Percentiles rank a stretch among this genome's conserved stretches.
These are phyloP conservation scores for Claviceps sp. DNA, from an alignment of 2,329 filamentous ascomycete genomes.

Conservation along the genomic window DNA sequence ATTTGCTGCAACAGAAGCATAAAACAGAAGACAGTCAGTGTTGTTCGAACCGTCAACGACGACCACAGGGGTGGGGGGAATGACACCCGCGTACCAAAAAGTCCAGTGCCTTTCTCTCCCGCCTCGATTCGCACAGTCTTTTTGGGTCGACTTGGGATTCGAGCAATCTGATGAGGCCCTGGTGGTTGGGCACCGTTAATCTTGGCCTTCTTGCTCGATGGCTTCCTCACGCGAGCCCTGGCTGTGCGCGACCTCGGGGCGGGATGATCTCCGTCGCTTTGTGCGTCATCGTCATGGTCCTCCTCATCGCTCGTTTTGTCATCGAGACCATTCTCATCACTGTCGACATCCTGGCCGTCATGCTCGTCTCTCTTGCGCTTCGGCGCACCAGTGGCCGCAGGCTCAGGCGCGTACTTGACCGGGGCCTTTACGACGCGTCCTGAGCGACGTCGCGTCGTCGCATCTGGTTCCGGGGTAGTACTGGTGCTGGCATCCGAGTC, in stretches of 20 bases:
- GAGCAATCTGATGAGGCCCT: constrained; percentile 24
- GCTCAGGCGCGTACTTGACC: constrained; percentile 44
- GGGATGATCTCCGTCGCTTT: constrained; percentile 30
- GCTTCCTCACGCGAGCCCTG: constrained; percentile 37
- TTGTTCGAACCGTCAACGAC: not conserved
- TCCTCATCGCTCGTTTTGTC: constrained; percentile 30
- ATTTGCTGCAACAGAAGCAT: constrained; percentile 32
- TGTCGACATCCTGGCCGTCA: constrained; percentile 33
- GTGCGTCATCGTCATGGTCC: constrained; percentile 23
- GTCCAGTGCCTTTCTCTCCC: constrained; percentile 35
- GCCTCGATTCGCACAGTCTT: constrained; percentile 41
- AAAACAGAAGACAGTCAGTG: constrained; percentile 6
- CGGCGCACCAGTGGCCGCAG: constrained; percentile 23
- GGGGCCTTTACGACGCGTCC: constrained; percentile 52
- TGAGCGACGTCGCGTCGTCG: constrained; percentile 48
- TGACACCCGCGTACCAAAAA: constrained; percentile 34
- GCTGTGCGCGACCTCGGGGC: constrained; percentile 25
- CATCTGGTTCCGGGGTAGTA: constrained; percentile 30
- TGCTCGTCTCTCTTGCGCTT: constrained; percentile 46
- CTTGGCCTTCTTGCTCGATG: constrained; percentile 50
- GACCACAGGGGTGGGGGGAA: not conserved
- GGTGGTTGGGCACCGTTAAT: constrained; percentile 39
- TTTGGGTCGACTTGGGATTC: constrained; percentile 40
- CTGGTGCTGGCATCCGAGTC: constrained; percentile 7
- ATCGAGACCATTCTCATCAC: constrained; percentile 34